Conservation (phyloP, 352 stramenopile genomes). For the Phytophthora crassamura region DNA sequence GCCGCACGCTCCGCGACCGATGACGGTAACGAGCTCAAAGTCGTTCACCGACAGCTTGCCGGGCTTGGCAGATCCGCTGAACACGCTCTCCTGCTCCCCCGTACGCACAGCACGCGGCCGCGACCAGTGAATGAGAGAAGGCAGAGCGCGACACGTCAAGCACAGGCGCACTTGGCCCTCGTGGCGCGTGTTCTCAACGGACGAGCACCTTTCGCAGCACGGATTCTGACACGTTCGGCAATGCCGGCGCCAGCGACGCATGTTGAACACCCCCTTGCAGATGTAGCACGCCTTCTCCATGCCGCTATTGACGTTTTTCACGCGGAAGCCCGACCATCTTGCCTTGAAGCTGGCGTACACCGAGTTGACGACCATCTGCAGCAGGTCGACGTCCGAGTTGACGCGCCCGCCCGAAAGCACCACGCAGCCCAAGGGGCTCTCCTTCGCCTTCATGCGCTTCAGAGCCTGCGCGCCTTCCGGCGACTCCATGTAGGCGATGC, state of each 20-base stretch:
- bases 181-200: conserved; percentile 65
- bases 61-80: conserved; percentile 64
- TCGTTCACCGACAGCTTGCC: conserved; percentile 82
- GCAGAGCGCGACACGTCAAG: conserved; percentile 59
- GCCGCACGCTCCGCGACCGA: conserved; percentile 71
- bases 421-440: conserved; percentile 65
- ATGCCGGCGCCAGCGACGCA: conserved; percentile 75
- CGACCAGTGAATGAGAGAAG: conserved; percentile 76
- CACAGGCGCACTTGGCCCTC: conserved; percentile 74
- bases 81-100: conserved; percentile 76
- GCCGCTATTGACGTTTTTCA: conserved; percentile 76
- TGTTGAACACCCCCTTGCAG: conserved; percentile 73
- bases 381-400: conserved; percentile 57
- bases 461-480: conserved; percentile 44
- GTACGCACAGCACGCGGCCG: conserved; percentile 66
- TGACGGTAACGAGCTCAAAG: conserved; percentile 78
- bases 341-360: conserved; percentile 77
- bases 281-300: conserved; percentile 75
- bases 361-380: conserved; percentile 59
- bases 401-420: conserved; percentile 51
- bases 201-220: conserved; percentile 75
- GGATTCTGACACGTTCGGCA: conserved; percentile 75
- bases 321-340: conserved; percentile 75
- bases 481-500: conserved; percentile 57
- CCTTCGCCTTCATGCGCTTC: conserved; percentile 61